Evolutionary conservation across 2,329 filamentous ascomycete species (phyloP).

Genomic region (Lizonia empirigonia): DNA sequence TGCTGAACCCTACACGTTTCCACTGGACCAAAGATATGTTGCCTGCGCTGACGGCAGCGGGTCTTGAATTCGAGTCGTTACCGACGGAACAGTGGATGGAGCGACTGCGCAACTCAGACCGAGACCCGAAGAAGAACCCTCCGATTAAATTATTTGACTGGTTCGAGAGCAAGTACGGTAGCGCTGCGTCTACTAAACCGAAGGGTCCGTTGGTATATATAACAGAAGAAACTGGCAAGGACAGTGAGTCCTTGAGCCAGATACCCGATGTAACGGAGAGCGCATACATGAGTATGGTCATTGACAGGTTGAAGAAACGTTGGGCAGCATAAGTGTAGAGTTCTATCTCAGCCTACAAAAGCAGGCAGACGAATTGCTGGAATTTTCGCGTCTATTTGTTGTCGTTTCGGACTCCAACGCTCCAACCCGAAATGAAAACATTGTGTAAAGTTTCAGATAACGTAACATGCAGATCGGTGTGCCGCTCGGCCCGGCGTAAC

Average conservation of each 20-base stretch:
- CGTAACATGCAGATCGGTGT: too few species aligned
- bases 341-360: too few species aligned
- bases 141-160: slow-evolving; percentile 38
- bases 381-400: too few species aligned
- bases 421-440: too few species aligned
- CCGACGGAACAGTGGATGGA: slow-evolving; percentile 35
- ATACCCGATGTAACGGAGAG: slow-evolving; percentile 22
- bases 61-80: slow-evolving; percentile 42
- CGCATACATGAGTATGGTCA: slow-evolving; percentile 22
- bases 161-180: slow-evolving; percentile 39
- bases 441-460: too few species aligned
- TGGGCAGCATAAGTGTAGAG: slow-evolving; percentile 9
- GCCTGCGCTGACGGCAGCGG: slow-evolving; percentile 54
- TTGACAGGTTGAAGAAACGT: slow-evolving; percentile 22
- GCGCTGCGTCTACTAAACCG: slow-evolving; percentile 6
- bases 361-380: too few species aligned
- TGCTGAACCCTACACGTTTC: slow-evolving; percentile 58
- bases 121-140: slow-evolving; percentile 33
- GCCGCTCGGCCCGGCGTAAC: too few species aligned
- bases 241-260: slow-evolving; percentile 18
- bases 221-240: slow-evolving; percentile 22
- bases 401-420: too few species aligned
- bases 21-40: slow-evolving; percentile 62
- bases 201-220: slow-evolving; percentile 22
- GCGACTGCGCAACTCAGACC: slow-evolving; percentile 25